Evolutionary conservation across 208 protist species (phyloP).

Genomic region (Willaertia magna): DNA sequence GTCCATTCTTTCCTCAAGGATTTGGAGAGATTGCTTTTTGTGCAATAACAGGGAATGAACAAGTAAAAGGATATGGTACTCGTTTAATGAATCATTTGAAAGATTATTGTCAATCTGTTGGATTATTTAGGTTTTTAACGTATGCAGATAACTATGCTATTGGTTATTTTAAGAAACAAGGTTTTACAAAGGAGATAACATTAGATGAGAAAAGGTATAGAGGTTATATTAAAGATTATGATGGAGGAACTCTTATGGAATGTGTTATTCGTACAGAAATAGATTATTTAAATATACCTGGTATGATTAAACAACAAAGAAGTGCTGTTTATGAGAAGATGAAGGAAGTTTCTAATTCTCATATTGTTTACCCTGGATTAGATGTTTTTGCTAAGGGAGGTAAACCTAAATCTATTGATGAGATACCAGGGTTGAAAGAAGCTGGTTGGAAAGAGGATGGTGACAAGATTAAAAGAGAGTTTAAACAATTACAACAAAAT

Average conservation of each 20-base stretch:
- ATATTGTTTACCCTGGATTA: background rate
- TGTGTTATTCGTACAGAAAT: slow-evolving; percentile 17
- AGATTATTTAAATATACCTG: slow-evolving; percentile 20
- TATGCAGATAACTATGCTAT: slow-evolving; percentile 32
- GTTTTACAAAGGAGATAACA: slow-evolving; percentile 21
- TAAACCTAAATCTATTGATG: background rate
- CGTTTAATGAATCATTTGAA: slow-evolving; percentile 30
- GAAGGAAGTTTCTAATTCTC: background rate
- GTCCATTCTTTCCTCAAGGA: slow-evolving; percentile 10
- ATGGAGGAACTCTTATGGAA: slow-evolving; percentile 30
- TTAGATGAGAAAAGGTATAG: slow-evolving; percentile 12
- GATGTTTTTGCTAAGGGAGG: background rate
- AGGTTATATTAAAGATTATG: slow-evolving; percentile 34
- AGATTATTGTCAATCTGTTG: background rate
- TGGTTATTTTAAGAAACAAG: slow-evolving; percentile 31
- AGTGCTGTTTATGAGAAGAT: background rate
- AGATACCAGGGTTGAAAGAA: background rate
- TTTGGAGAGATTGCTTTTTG: slow-evolving; percentile 32
- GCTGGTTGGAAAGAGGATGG: too few species aligned
- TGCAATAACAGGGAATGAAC: slow-evolving; percentile 17
- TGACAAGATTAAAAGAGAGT: background rate
- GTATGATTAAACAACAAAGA: slow-evolving; percentile 3
- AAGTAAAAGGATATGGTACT: slow-evolving; percentile 25
- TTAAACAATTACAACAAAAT: background rate
- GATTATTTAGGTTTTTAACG: slow-evolving; percentile 20